Base-by-base conservation (phyloP, 176 grass and related monocot species). In the Eleusine coracana region DNA sequence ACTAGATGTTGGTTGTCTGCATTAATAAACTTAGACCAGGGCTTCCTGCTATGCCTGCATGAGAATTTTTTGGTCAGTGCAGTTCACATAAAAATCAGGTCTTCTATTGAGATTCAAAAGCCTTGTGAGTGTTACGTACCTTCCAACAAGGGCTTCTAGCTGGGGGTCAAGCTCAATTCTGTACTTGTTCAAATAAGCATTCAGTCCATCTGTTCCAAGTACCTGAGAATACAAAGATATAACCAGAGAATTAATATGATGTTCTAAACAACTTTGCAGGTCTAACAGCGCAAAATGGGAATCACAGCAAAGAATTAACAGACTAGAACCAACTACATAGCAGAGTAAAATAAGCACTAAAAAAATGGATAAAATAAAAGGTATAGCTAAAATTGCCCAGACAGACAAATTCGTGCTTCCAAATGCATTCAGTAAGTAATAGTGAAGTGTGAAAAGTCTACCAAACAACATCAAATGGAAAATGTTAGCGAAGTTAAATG, bases 131-230 rank as follows among this genome's bases (percentile, higher is more conserved):
- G 27, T 48, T 27, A 55, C 46, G 20, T 92, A 96, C 96, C 96
- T 99, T 90, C 96, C 96, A 82, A 96, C 91, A 45, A 93, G 93
- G 75, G 93, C 96, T 92, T 93, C 93, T 56, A 99, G 89, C 82
- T 99, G 96, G 20, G 93, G 93, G 44, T 99, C 96, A 84, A 99
- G 92, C 72, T 96, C 96, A 50, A 96, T 91, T 23, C 77, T 79
- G 48, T 96, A 96, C 56, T 99, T 99, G 85, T 91, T 96, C 80
- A 99, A 86, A 82, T 99, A 99, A 72, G 91, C 69, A 90, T 96
- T 93, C 63, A 99, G 71, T 20, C 87, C 86, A 75, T 96, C 87
- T 74, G 96, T 98, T 63, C 96, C 96, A 64, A 98, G 91, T 83
- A 98, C 91, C 96, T 98, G 71, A 16, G 12, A 79, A 71, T 23